Conservation (phyloP, 345 rosid species). For the Melaleuca quinquenervia region DNA sequence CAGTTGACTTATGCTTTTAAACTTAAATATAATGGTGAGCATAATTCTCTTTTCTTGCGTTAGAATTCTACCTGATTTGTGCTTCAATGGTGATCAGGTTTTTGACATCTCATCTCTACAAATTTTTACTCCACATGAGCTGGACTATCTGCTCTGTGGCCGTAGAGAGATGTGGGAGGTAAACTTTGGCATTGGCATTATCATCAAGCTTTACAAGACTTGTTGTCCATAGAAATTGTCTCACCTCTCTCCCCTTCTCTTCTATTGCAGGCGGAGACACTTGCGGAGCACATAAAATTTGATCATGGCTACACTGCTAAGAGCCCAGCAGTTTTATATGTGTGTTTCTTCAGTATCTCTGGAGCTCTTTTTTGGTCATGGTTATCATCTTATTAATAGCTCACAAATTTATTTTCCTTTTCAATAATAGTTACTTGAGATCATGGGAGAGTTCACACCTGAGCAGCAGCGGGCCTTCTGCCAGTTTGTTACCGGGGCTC, state of each 20-base stretch:
- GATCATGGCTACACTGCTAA: conserved; percentile 98
- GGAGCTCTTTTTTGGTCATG: neutral
- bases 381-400: neutral
- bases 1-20: neutral
- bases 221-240: neutral
- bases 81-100: conserved; percentile 41
- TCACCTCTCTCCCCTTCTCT: neutral
- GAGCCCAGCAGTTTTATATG: conserved; percentile 84
- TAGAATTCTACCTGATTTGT: neutral
- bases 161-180: conserved; percentile 99
- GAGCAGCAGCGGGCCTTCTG: conserved; percentile 98
- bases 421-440: conserved; percentile 69
- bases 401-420: neutral
- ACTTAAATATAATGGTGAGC: neutral
- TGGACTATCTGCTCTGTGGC: conserved; percentile 94
- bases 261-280: conserved; percentile 60
- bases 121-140: conserved; percentile 81
- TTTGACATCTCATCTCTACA: conserved; percentile 84
- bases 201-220: neutral
- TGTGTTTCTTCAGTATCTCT: conserved; percentile 18
- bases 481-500: conserved; percentile 98
- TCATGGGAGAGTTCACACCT: conserved; percentile 94
- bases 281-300: conserved; percentile 87
- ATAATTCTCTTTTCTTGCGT: neutral
- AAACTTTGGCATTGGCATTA: neutral